Evolutionary conservation across 176 grass and related monocot species (phyloP).

Genomic region (Oryza coarctata): DNA sequence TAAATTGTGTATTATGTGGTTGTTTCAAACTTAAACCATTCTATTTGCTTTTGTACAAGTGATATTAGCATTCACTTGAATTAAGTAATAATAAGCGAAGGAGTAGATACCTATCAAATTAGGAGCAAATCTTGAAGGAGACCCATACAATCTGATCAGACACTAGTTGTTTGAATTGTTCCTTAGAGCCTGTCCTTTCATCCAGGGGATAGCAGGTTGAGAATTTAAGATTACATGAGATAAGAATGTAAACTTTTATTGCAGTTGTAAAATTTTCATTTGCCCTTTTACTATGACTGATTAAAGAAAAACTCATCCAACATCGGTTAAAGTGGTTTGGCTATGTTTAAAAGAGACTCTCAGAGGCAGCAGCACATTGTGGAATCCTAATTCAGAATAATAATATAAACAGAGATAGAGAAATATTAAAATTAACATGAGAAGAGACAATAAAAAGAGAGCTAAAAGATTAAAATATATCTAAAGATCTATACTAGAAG

Average conservation of each 20-base stretch:
- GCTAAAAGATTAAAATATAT: too few species aligned
- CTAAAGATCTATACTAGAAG: too few species aligned
- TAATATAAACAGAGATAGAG: too few species aligned
- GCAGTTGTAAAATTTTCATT: background rate
- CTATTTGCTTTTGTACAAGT: background rate
- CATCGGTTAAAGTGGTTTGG: too few species aligned
- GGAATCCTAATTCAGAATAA: too few species aligned
- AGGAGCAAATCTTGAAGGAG: background rate
- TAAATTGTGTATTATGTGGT: background rate
- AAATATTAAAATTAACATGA: too few species aligned
- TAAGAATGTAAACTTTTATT: background rate
- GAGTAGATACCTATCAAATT: background rate
- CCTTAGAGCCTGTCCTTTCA: background rate
- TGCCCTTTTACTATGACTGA: constrained; percentile 2
- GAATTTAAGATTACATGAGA: background rate
- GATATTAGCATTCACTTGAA: background rate
- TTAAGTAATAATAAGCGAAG: background rate
- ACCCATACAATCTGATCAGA: constrained; percentile 1
- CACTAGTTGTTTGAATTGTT: background rate
- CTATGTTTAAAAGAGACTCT: too few species aligned
- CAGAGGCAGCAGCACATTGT: too few species aligned
- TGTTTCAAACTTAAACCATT: background rate
- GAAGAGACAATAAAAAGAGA: too few species aligned
- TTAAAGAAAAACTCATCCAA: too few species aligned
- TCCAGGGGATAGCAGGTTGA: background rate